Base-by-base conservation (phyloP, 192 early-diverging fungal genomes). In the Mortierella antarctica region DNA sequence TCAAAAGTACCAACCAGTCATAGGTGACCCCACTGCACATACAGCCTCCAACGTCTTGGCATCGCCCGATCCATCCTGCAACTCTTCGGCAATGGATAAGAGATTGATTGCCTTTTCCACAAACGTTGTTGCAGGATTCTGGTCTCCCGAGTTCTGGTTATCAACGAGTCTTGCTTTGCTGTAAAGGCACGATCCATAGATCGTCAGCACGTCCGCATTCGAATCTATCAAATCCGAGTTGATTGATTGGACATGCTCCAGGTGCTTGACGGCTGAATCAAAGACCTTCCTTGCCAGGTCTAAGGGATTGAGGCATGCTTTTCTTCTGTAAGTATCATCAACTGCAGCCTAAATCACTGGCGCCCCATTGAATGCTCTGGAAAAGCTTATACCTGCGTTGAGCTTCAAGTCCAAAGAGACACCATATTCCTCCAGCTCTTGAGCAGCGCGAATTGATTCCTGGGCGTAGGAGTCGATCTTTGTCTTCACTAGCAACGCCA, bases 401-500 rank as follows among this genome's bases (percentile, higher is more conserved):
- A 60, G 31, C n/a, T 65, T 69, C 9, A 59, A 23, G 20, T 83
- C 82, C 41, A 83, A 51, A 14, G 65, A 44, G 20, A 72, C 65
- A 9, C 82, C 74, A 45, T 83, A 83, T 17, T 74, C 73, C 5
- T 83, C 73, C 20, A 83, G 57, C 31, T 83, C 82, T 57, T 83
- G 73, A 39, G 82, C 62, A 31, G 71, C 69, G 23, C 73, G 67
- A 17, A 74, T 71, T 6, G 73, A 83, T 45, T 83, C 82, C 17
- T 76, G 54, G 39, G 70, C 62, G 46, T 76, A 75, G 0, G 73
- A 67, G 12, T 56, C 67, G 8, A 41, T 7, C 44, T 66, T 62
- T 41, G 15, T 48, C 20, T 67, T 67, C 56, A 68, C 3, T 9
- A 71, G 55, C 11, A 80, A 13, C 13, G 15, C 8, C 41, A 80